Percentiles rank a stretch among this genome's conserved stretches.
phyloP scores from a whole-genome alignment of 768 basidiomycete genomes.

The Candolleomyces efflorescens region DNA sequence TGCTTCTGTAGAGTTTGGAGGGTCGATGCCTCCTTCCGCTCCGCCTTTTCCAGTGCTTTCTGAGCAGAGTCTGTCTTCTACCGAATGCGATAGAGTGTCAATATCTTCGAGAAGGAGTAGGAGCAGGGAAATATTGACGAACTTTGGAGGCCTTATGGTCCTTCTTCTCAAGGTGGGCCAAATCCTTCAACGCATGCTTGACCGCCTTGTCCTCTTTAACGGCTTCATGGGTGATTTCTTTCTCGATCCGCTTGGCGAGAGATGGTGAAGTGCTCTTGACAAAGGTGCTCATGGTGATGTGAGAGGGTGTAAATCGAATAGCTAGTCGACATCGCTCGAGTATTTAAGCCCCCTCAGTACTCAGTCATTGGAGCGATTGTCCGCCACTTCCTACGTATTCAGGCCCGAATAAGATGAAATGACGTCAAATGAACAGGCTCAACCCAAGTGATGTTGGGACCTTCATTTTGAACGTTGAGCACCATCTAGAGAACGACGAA shows the following conservation, averaged over 20 bases:
- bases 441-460: too few species aligned
- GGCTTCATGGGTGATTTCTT: conserved; percentile 43
- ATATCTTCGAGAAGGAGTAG: background rate
- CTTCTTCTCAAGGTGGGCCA: conserved; percentile 49
- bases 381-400: too few species aligned
- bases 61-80: conserved; percentile 46
- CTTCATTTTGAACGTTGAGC: too few species aligned
- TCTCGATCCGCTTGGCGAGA: conserved; percentile 35
- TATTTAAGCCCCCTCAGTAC: background rate
- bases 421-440: too few species aligned
- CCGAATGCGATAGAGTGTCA: conserved; percentile 13
- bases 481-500: too few species aligned
- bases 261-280: conserved; percentile 20
- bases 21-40: conserved; percentile 46
- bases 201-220: conserved; percentile 47
- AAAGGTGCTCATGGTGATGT: conserved; percentile 11
- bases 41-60: conserved; percentile 36
- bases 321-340: background rate
- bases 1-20: conserved; percentile 50
- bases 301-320: conserved; percentile 1
- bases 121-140: background rate
- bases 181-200: conserved; percentile 50
- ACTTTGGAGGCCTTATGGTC: conserved; percentile 52
- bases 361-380: too few species aligned
- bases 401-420: too few species aligned